Evolutionary conservation across 2,329 filamentous ascomycete species (phyloP), one percentile per base, ranked within the genome.

Genomic region (Hypoxylon rubiginosum): DNA sequence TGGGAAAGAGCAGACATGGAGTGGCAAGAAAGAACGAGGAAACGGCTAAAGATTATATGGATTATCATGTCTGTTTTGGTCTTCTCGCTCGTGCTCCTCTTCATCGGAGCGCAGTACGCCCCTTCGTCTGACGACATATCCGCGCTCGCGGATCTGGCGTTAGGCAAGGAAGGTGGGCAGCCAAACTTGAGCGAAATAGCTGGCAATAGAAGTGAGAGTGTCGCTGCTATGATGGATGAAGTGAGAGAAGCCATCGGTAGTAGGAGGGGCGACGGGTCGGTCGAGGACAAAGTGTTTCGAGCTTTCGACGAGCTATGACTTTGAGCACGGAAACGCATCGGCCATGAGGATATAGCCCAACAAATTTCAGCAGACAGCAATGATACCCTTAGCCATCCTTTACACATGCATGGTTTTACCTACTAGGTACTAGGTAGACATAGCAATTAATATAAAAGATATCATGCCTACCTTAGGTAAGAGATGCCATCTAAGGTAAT

Each of bases 1-100:
- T 92, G 91, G 85, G 90, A 92, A 76, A 83, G 82, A 60, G 84
- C 86, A 1, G 91, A 94, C 77, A 83, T 81, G 51, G 87, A 89
- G 72, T 91, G 90, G 84, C 87, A 92, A 78, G 88, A 91, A 72
- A 87, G 83, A 72, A 91, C 89, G n/a, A 82, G 88, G 66, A 83
- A 81, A 74, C 84, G 89, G 53, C 80, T 92, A 67, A 87, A 86
- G 69, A 83, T 86, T 19, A 79, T 91, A 50, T 92, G 90, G 89
- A 83, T 88, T 41, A 82, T 88, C 66, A 85, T 85, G 64, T 85
- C 81, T 21, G 75, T 82, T 8, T 64, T 85, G 34, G 75, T 81
- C 4, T 81, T 90, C 36, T 70, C 86, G 2, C 64, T 87, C 17
- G 65, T 85, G 2, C 76, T 87, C 7, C 70, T 86, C 24, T 76